A percentile compares a stretch with the other conserved stretches of the same genome.
phyloP scores from a whole-genome alignment of 176 grass and related monocot genomes.

The Carex kokanica region DNA sequence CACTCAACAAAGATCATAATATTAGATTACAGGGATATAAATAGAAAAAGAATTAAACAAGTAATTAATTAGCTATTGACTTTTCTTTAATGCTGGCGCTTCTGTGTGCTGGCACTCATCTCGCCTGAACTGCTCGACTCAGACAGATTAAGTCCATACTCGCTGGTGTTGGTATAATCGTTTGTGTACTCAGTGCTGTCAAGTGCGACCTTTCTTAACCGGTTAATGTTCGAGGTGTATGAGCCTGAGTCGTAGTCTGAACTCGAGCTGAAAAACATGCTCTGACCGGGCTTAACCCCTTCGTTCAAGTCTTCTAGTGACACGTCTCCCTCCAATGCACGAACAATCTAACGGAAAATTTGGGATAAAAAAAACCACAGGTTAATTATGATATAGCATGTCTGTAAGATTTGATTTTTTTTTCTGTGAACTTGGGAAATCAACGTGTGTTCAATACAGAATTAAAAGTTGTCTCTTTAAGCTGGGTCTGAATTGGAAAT shows the following conservation, averaged over 20 bases:
- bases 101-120: background rate
- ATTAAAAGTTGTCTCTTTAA: background rate
- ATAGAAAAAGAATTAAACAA: background rate
- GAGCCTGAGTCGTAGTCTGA: conserved; percentile 58
- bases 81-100: conserved; percentile 5
- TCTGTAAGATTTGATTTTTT: background rate
- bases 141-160: conserved; percentile 47
- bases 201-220: conserved; percentile 59
- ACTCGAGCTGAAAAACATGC: conserved; percentile 58
- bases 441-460: background rate
- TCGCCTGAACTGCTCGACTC: conserved; percentile 51
- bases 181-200: conserved; percentile 65
- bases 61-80: conserved; percentile 1
- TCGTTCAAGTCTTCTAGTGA: conserved; percentile 88
- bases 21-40: conserved; percentile 1
- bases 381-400: background rate
- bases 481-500: background rate
- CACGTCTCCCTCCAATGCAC: conserved; percentile 82
- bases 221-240: conserved; percentile 56
- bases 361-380: background rate
- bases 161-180: conserved; percentile 51
- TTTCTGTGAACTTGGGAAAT: background rate
- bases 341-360: conserved; percentile 44
- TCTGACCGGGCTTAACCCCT: conserved; percentile 74
- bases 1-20: background rate